Evolutionary conservation across 352 stramenopile genomes (phyloP).

Genomic region (Peronospora farinosa): DNA sequence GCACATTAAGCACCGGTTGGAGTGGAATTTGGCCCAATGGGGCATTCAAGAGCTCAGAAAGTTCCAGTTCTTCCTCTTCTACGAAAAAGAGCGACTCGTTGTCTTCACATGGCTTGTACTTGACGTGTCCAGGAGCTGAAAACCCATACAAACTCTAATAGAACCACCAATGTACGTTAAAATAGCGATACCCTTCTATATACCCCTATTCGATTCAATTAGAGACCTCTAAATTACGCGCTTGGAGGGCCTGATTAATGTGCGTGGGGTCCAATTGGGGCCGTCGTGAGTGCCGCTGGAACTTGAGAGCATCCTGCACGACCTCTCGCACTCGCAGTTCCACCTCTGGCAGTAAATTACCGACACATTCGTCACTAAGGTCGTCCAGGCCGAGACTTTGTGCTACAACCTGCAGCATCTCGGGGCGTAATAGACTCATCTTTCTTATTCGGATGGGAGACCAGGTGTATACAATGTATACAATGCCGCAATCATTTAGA

Average conservation of each 20-base stretch:
- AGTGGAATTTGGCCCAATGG: constrained; percentile 67
- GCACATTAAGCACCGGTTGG: constrained; percentile 61
- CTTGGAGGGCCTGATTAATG: constrained; percentile 72
- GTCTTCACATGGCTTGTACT: constrained; percentile 60
- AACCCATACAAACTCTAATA: constrained; percentile 70
- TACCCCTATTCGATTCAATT: neutral
- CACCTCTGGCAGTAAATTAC: constrained; percentile 65
- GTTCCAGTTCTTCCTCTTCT: constrained; percentile 69
- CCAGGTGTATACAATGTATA: neutral
- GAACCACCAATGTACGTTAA: constrained; percentile 1
- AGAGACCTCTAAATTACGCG: constrained; percentile 58
- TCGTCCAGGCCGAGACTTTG: constrained; percentile 70
- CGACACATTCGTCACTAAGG: constrained; percentile 58
- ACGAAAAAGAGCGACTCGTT: constrained; percentile 53
- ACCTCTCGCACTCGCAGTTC: constrained; percentile 78
- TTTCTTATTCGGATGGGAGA: neutral
- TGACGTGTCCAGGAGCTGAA: constrained; percentile 38
- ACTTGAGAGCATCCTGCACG: constrained; percentile 83
- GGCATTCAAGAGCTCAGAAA: constrained; percentile 67
- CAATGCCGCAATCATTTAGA: neutral
- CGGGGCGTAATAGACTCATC: constrained; percentile 73
- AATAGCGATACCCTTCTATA: neutral
- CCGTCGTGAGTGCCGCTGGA: constrained; percentile 63
- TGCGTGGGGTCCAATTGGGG: constrained; percentile 50
- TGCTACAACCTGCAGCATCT: constrained; percentile 64